These are phyloP conservation scores for Vitis hybrid DNA, from an alignment of 177 flowering plant genomes.

Conservation along the genomic window DNA sequence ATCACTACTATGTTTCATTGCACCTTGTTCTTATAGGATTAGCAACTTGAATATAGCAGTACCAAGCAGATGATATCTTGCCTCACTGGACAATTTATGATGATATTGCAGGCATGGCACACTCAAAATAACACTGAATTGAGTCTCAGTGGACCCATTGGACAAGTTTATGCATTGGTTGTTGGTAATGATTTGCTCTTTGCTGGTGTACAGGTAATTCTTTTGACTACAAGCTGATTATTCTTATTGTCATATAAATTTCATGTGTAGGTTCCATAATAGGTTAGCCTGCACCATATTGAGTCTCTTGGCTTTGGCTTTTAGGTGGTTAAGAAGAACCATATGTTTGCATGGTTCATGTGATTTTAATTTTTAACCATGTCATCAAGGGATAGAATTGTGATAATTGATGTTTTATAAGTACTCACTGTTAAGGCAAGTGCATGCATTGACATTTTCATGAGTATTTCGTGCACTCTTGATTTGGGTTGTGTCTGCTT, in stretches of 20 bases:
- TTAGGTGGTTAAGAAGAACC: too few relatives aligned
- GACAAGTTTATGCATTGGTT: constrained; percentile 86
- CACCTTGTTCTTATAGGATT: too few relatives aligned
- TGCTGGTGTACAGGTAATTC: constrained; percentile 86
- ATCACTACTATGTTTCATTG: too few relatives aligned
- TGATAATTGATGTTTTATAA: too few relatives aligned
- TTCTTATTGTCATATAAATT: not conserved
- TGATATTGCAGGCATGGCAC: constrained; percentile 77
- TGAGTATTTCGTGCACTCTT: too few relatives aligned
- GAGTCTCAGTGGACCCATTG: constrained; percentile 81
- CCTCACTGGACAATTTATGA: constrained; percentile 10
- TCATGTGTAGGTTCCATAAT: not conserved
- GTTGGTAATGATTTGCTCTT: constrained; percentile 85
- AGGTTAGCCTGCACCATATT: not conserved
- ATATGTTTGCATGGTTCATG: too few relatives aligned
- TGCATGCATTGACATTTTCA: too few relatives aligned
- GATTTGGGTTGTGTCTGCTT: too few relatives aligned
- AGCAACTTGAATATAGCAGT: not conserved
- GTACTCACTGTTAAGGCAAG: too few relatives aligned
- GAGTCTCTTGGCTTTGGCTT: not conserved
- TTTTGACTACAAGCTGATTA: constrained; percentile 1
- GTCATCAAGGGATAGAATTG: too few relatives aligned
- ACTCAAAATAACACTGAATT: constrained; percentile 55
- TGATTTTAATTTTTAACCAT: too few relatives aligned
- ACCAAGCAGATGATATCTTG: not conserved